Base-by-base conservation (phyloP, 495 filamentous ascomycete species). In the Immersiella caudata region DNA sequence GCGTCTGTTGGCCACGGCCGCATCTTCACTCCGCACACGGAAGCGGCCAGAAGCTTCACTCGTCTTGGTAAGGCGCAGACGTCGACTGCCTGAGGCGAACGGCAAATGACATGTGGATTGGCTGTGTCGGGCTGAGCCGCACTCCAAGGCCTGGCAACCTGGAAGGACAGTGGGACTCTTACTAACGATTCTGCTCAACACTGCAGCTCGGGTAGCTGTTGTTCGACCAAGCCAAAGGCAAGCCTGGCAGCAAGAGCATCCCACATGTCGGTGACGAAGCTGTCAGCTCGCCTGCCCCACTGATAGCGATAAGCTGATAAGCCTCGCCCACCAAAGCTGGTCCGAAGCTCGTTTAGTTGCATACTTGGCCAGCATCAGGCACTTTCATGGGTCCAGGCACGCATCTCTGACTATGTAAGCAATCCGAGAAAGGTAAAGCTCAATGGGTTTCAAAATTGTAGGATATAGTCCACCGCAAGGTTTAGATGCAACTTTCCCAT, bases 251-350 rank as follows among this genome's bases (percentile, higher is more conserved):
- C 57, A 59, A 33, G 59, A 49, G 29, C 59, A 25, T 58, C 52
- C 18, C 55, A 20, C 64, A 40, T 57, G 50, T 25, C 61, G 35
- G 21, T 50, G 22, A 22, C 26, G 46, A 33, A 50, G 12, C 62
- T 54, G 63, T 65, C 63, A 58, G 63, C 63, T 56, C 25, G 20
- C 25, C 51, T 46, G 36, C 62, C 62, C 63, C 63, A 65, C 52
- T 18, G 63, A 65, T 65, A 65, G 29, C 63, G 63, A 65, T 65
- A 65, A 65, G 52, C 52, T 26, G 52, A 22, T 26, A 55, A 55
- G 24, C 52, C 20, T 12, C 33, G 33, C 33, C 40, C 40, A 46
- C 16, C 40, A 12, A 12, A 46, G 40, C 16, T 46, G 11, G n/a
- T n/a, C n/a, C 11, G 14, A 6, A 12, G 5, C 16, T 2, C 11